Evolutionary conservation across 805 yeast species (phyloP).

Genomic region (Kluyveromyces wickerhamii): DNA sequence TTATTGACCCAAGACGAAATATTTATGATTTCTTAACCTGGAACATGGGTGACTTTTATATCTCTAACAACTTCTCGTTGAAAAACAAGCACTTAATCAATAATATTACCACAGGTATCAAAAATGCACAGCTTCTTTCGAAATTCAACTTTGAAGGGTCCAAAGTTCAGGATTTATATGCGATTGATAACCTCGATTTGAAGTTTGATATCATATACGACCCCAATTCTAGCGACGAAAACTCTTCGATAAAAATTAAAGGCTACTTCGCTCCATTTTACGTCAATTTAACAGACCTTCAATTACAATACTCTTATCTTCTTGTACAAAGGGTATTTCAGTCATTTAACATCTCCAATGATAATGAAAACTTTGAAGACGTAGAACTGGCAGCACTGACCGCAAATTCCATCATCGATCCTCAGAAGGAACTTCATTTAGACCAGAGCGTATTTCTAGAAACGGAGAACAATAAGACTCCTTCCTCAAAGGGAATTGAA

Average conservation of each 20-base stretch:
- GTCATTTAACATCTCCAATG: slow-evolving; percentile 43
- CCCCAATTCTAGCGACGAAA: slow-evolving; percentile 28
- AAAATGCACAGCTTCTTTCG: slow-evolving; percentile 65
- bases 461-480: slow-evolving; percentile 1
- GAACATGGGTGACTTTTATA: slow-evolving; percentile 75
- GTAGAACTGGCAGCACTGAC: slow-evolving; percentile 56
- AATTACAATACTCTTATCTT: slow-evolving; percentile 49
- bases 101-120: slow-evolving; percentile 56
- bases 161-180: slow-evolving; percentile 46
- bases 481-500: slow-evolving; percentile 6
- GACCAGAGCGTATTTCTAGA: slow-evolving; percentile 8
- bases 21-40: slow-evolving; percentile 57
- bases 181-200: slow-evolving; percentile 60
- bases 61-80: slow-evolving; percentile 49
- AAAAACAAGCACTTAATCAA: slow-evolving; percentile 36
- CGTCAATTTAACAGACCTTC: slow-evolving; percentile 64
- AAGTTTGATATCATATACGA: slow-evolving; percentile 49
- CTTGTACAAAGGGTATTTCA: slow-evolving; percentile 47
- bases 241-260: slow-evolving; percentile 34
- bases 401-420: slow-evolving; percentile 45
- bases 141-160: slow-evolving; percentile 41
- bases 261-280: slow-evolving; percentile 60
- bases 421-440: slow-evolving; percentile 18
- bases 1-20: slow-evolving; percentile 35
- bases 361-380: slow-evolving; percentile 38